These are phyloP conservation scores for Fonsecaea multimorphosa DNA, from an alignment of 2,329 filamentous ascomycete genomes.

Conservation along the genomic window DNA sequence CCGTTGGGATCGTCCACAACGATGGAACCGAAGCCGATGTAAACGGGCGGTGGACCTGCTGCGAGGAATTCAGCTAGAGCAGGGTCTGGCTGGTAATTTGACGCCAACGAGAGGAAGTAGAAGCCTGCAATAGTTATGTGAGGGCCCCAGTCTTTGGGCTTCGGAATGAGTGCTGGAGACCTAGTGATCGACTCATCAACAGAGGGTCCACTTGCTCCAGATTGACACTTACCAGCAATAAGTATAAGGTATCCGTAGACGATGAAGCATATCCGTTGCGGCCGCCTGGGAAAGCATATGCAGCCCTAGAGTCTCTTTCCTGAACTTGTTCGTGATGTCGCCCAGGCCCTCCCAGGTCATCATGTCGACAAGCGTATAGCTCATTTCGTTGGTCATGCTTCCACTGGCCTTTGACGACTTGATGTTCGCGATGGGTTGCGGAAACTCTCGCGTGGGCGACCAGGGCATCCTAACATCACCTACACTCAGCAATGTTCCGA, in stretches of 20 bases:
- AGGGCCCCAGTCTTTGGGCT: slow-evolving; percentile 75
- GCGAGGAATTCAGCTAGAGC: slow-evolving; percentile 71
- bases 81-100: slow-evolving; percentile 68
- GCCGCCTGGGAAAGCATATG: slow-evolving; percentile 80
- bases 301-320: slow-evolving; percentile 74
- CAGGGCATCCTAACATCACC: slow-evolving; percentile 75
- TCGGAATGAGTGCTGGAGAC: slow-evolving; percentile 80
- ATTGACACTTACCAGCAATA: slow-evolving; percentile 82
- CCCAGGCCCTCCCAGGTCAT: slow-evolving; percentile 92
- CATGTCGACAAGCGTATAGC: slow-evolving; percentile 85
- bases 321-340: slow-evolving; percentile 87
- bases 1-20: slow-evolving; percentile 76
- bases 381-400: slow-evolving; percentile 78
- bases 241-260: slow-evolving; percentile 80
- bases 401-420: slow-evolving; percentile 76
- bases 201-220: slow-evolving; percentile 57
- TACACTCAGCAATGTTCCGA: neutral
- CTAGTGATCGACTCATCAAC: slow-evolving; percentile 55
- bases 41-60: slow-evolving; percentile 73
- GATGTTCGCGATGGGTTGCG: slow-evolving; percentile 84
- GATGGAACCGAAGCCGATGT: slow-evolving; percentile 84
- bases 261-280: slow-evolving; percentile 78
- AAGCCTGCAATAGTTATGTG: slow-evolving; percentile 78
- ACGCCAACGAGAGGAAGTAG: slow-evolving; percentile 73
- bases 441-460: slow-evolving; percentile 83